Percentiles rank a stretch among this genome's conserved stretches.
Evolutionary conservation across 129 eudicot genomes (phyloP).

Genomic region (Lactuca saligna): DNA sequence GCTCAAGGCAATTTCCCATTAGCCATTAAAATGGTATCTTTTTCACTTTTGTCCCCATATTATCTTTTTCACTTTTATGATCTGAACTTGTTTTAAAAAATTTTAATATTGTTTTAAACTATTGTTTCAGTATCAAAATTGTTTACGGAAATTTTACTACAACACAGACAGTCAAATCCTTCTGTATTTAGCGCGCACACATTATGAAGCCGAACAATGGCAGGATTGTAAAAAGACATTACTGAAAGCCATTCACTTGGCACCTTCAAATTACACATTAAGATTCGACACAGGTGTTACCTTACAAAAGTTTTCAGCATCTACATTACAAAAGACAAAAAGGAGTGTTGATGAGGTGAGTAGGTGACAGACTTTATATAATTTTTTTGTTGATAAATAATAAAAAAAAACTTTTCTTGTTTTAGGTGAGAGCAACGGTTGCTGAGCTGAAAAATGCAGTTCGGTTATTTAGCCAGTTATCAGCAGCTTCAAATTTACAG

Average conservation of each 20-base stretch:
- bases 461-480: slow-evolving; percentile 76
- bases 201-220: slow-evolving; percentile 99
- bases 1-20: slow-evolving; percentile 88
- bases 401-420: neutral
- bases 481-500: slow-evolving; percentile 76
- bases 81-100: neutral
- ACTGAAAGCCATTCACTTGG: slow-evolving; percentile 90
- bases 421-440: slow-evolving; percentile 84
- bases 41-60: neutral
- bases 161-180: slow-evolving; percentile 91
- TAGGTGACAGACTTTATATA: slow-evolving; percentile 20
- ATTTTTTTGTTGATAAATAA: neutral
- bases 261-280: slow-evolving; percentile 92
- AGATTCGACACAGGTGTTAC: slow-evolving; percentile 88
- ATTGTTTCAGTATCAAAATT: slow-evolving; percentile 87
- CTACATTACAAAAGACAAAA: slow-evolving; percentile 82
- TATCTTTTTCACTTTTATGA: neutral
- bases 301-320: slow-evolving; percentile 90
- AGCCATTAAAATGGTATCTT: slow-evolving; percentile 93
- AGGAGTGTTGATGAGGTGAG: slow-evolving; percentile 86
- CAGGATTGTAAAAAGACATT: slow-evolving; percentile 88
- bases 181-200: slow-evolving; percentile 86
- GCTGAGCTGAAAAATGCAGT: slow-evolving; percentile 87
- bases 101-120: neutral
- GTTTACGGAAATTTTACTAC: slow-evolving; percentile 78